A percentile compares a stretch with the other conserved stretches of the same genome.
Evolutionary conservation across 148 eudicot species (phyloP).

Genomic region (Silene latifolia): DNA sequence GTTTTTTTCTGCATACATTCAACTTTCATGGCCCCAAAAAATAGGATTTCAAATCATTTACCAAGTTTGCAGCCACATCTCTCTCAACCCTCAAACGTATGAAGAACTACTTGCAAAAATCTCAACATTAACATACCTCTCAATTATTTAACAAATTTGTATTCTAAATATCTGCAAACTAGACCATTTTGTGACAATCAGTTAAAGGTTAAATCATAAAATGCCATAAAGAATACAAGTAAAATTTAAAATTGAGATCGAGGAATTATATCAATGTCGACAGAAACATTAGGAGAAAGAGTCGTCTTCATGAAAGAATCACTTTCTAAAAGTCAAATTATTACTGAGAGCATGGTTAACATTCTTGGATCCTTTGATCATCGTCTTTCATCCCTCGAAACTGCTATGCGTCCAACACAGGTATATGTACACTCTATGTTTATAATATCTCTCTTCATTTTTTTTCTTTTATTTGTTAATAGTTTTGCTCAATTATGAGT

Average conservation of each 20-base stretch:
- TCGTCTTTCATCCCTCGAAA: slow-evolving; percentile 91
- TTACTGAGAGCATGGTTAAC: slow-evolving; percentile 66
- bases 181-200: no score
- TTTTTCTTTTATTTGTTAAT: no score
- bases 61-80: not conserved
- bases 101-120: not conserved
- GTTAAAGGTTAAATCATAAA: no score
- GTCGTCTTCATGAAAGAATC: slow-evolving; percentile 61
- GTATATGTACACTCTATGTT: slow-evolving; percentile 6
- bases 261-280: slow-evolving; percentile 20
- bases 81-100: not conserved
- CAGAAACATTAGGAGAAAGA: slow-evolving; percentile 55
- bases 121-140: not conserved
- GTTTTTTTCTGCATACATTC: no score
- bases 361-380: slow-evolving; percentile 88
- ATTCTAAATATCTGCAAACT: no score
- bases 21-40: no score
- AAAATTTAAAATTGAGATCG: slow-evolving; percentile 19
- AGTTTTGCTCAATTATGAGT: no score
- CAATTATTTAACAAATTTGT: no score
- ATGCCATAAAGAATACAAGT: no score
- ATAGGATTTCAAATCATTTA: not conserved
- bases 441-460: not conserved
- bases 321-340: slow-evolving; percentile 57
- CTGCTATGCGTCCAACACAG: slow-evolving; percentile 98